These are phyloP conservation scores for Aspergillus novoparasiticus DNA, from an alignment of 2,329 filamentous ascomycete genomes.

Conservation along the genomic window DNA sequence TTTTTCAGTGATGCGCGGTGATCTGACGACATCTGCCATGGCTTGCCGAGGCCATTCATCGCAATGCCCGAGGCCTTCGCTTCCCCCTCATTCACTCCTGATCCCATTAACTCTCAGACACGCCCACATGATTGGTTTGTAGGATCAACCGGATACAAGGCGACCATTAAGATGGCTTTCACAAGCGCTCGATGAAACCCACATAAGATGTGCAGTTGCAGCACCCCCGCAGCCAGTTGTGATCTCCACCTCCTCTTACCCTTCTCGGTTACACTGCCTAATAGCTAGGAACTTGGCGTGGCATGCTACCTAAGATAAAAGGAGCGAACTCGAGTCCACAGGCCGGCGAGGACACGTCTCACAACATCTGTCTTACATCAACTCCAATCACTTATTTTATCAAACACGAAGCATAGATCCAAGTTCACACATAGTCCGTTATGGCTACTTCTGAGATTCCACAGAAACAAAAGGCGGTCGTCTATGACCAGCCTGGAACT, in stretches of 20 bases:
- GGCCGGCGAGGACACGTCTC: neutral
- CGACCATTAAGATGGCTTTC: neutral
- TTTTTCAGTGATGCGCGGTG: neutral
- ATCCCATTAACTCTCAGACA: neutral
- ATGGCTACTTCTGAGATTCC: conserved; percentile 51
- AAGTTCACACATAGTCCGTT: conserved; percentile 5
- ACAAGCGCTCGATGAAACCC: neutral
- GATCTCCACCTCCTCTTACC: neutral
- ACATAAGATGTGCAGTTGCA: neutral
- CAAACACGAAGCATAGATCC: neutral
- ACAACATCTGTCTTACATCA: neutral
- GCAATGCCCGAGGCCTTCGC: neutral
- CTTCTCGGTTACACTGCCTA: neutral
- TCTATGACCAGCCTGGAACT: conserved; percentile 67
- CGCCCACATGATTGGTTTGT: too few relatives aligned
- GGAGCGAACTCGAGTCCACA: neutral
- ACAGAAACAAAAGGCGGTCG: conserved; percentile 62
- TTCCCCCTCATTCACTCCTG: neutral
- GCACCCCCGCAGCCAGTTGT: neutral
- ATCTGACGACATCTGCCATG: neutral
- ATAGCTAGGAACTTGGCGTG: neutral
- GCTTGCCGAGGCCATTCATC: neutral
- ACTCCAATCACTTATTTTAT: neutral
- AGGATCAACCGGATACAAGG: neutral
- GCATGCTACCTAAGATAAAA: neutral